Base-by-base conservation (phyloP, 2,329 filamentous ascomycete genomes). In the Dothideomycetidae sp. region DNA sequence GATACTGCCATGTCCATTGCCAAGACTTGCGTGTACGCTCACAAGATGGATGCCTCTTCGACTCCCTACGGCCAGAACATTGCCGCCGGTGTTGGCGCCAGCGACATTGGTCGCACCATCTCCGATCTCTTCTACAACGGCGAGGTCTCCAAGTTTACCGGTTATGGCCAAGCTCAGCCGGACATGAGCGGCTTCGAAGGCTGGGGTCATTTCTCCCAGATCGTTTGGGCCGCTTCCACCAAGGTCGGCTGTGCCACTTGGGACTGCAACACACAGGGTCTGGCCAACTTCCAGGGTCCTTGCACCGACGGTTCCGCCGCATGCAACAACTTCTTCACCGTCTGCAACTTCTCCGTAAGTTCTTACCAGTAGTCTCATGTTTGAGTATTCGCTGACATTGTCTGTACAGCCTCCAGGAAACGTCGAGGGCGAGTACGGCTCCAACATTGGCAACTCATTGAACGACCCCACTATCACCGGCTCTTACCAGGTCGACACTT, bases 341-440 rank as follows among this genome's bases (percentile, higher is more conserved):
- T 92, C 51, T 93, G 84, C 77, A 88, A 93, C 71, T 93, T 93
- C 66, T n/a, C n/a, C n/a, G n/a, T n/a, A n/a, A n/a, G n/a, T n/a
- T n/a, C n/a, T 75, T 44, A 63, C 74, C 45, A 84, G 82, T 81
- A 73, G 59, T 73, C 39, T 59, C 17, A 17, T 33, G n/a, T 17
- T 29, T 40, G 28, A 34, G 15, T 18, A 12, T 28, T 30, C 48
- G 19, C 52, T 59, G 44, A n/a, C n/a, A n/a, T n/a, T n/a, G n/a
- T n/a, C n/a, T n/a, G n/a, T n/a, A n/a, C 60, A 15, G 33, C 14
- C 36, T 5, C 5, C 46, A 68, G 70, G 72, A 35, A 78, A 78
- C 59, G 62, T 67, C 37, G 60, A 48, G 10, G 64, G 63, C 42
- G 55, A 68, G 48, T 78, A 73, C 48, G 66, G 46, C 35, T 48